Conservation (phyloP, 2,329 filamentous ascomycete species). For the Diaporthe eres region DNA sequence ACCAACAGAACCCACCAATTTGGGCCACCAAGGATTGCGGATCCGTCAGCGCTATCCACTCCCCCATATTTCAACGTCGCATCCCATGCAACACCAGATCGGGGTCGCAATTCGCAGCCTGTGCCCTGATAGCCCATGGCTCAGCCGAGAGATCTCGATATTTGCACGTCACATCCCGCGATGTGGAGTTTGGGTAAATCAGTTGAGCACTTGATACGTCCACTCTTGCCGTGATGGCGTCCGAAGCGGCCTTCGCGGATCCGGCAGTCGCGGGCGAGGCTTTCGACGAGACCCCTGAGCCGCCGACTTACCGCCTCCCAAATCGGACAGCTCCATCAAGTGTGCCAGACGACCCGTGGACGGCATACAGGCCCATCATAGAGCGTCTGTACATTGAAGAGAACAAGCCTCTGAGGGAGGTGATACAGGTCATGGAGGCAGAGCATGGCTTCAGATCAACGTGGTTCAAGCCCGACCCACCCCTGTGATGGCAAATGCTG, state of each 20-base stretch:
- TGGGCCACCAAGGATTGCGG: background rate
- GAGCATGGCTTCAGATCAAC: conserved; percentile 11
- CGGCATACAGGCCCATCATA: background rate
- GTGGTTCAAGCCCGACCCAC: background rate
- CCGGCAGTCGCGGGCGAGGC: background rate
- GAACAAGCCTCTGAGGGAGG: background rate
- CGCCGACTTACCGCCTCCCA: background rate
- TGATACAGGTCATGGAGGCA: background rate
- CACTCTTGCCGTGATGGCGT: background rate
- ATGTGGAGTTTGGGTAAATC: background rate
- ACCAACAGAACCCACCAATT: background rate
- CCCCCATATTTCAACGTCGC: background rate
- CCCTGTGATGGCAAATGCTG: background rate
- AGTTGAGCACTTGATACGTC: background rate
- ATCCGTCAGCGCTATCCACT: background rate
- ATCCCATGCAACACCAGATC: background rate
- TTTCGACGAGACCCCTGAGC: background rate
- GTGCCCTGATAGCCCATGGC: background rate
- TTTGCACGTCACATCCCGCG: background rate
- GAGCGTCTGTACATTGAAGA: conserved; percentile 5
- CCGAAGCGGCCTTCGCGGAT: background rate
- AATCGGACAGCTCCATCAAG: background rate
- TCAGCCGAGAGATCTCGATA: background rate
- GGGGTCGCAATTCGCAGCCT: background rate
- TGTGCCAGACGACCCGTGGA: background rate